Conservation (phyloP, 768 basidiomycete genomes). For the Pisolithus tinctorius region DNA sequence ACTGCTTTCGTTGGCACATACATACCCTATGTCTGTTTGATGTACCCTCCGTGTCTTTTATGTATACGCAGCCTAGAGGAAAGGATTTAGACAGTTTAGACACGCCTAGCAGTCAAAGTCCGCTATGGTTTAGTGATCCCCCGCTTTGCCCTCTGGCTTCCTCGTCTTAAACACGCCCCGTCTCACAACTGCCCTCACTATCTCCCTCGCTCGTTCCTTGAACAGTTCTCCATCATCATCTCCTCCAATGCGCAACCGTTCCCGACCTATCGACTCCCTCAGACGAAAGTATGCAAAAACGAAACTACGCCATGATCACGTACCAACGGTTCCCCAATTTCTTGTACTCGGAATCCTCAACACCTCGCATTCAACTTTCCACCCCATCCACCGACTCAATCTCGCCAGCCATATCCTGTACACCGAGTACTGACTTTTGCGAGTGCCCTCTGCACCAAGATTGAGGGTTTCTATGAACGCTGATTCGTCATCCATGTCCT, state of each 20-base stretch:
- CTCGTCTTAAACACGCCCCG: slow-evolving; percentile 70
- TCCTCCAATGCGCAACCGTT: slow-evolving; percentile 10
- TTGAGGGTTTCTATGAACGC: slow-evolving; percentile 41
- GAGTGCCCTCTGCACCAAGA: slow-evolving; percentile 55
- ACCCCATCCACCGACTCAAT: slow-evolving; percentile 69
- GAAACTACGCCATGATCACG: slow-evolving; percentile 15
- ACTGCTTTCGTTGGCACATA: neutral
- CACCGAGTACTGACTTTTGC: slow-evolving; percentile 64
- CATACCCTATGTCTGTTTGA: neutral
- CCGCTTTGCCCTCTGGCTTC: slow-evolving; percentile 62
- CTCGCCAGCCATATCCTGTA: slow-evolving; percentile 86
- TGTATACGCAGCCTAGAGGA: neutral
- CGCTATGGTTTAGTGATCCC: slow-evolving; percentile 12
- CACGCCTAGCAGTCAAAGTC: neutral
- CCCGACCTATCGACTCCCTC: slow-evolving; percentile 16
- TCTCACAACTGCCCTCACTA: slow-evolving; percentile 48
- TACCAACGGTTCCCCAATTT: slow-evolving; percentile 89
- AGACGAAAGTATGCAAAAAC: neutral
- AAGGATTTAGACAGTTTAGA: slow-evolving; percentile 1
- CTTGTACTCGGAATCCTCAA: slow-evolving; percentile 89
- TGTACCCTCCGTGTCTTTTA: neutral
- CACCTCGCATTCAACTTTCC: slow-evolving; percentile 80
- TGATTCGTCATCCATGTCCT: slow-evolving; percentile 18
- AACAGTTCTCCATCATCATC: slow-evolving; percentile 7
- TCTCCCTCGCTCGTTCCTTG: slow-evolving; percentile 38